Evolutionary conservation across 257 asterid genomes (phyloP), one percentile per base, ranked within the genome.

Genomic region (Eucommia ulmoides): DNA sequence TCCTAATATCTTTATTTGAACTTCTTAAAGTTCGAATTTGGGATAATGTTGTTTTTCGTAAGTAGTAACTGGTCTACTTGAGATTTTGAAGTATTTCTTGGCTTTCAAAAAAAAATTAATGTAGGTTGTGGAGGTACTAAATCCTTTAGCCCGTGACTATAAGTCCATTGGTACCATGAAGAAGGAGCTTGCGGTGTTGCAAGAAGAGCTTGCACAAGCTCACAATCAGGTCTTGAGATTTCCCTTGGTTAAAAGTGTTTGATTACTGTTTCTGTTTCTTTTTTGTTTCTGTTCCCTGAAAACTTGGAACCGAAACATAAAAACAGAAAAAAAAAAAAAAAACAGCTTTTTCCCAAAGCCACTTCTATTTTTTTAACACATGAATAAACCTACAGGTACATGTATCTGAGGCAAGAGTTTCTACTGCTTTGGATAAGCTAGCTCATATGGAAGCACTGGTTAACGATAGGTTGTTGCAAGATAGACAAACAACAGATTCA

Each of bases 101-200:
- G 6, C 20, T 42, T 42, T 16, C 19, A 16, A 38, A 15, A 7
- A 7, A 2, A n/a, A n/a, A n/a, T n/a, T n/a, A 18, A 5, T 64
- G 47, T 58, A 82, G 93, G 95, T 88, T 41, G 98, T 89, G 50
- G 93, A 89, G 50, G 96, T 89, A 22, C 58, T 89, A 56, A 89
- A 89, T 58, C 98, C 98, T 64, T 85, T 89, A 41, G 98, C 96
- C 20, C 94, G 98, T 38, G 98, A 89, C 11, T 89, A 76, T 73
- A 89, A 89, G 68, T 89, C 96, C 16, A 73, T 89, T 51, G 96
- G 93, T 42, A 85, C 98, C 48, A 60, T 89, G 61, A 83, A 73
- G 66, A 85, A 78, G 72, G 96, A 89, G 49, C 93, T 89, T 0
- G 96, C 89, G 3, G 96, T 65, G 59, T 69, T 89, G 60, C 98